Percentiles rank a stretch among this genome's conserved stretches.
phyloP scores from a whole-genome alignment of 805 yeast genomes.

The Lipomyces starkeyi region DNA sequence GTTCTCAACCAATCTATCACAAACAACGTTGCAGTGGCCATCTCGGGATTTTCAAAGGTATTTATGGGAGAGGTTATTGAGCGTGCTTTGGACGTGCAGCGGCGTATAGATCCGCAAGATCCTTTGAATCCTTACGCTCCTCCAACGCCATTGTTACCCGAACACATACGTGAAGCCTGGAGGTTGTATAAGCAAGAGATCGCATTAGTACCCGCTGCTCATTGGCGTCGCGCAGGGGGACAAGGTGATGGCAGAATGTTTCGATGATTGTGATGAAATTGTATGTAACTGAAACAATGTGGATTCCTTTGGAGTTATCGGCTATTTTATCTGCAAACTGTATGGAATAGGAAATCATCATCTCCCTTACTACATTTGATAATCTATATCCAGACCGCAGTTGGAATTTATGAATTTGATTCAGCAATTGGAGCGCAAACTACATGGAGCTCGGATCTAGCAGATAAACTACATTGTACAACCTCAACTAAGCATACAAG shows the following conservation, averaged over 20 bases:
- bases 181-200: slow-evolving; percentile 71
- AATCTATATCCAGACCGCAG: not conserved
- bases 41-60: slow-evolving; percentile 87
- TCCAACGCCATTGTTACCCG: slow-evolving; percentile 69
- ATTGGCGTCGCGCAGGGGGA: slow-evolving; percentile 76
- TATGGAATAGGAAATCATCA: no score
- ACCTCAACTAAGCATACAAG: not conserved
- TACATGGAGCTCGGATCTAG: not conserved
- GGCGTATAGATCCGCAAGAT: slow-evolving; percentile 48
- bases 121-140: slow-evolving; percentile 44
- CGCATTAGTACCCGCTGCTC: slow-evolving; percentile 64
- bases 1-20: slow-evolving; percentile 81
- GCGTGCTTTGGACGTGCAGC: slow-evolving; percentile 45
- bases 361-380: not conserved
- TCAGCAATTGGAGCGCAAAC: not conserved
- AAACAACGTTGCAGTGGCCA: slow-evolving; percentile 75
- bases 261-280: slow-evolving; percentile 49
- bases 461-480: not conserved
- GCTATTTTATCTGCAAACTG: not conserved
- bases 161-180: slow-evolving; percentile 90
- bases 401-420: not conserved
- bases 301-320: not conserved
- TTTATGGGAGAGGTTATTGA: slow-evolving; percentile 90
- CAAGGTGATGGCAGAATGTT: slow-evolving; percentile 74
- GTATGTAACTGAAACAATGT: not conserved